Evolutionary conservation across 1,284 basidiomycete genomes (phyloP).

Genomic region (Hemileia vastatrix): DNA sequence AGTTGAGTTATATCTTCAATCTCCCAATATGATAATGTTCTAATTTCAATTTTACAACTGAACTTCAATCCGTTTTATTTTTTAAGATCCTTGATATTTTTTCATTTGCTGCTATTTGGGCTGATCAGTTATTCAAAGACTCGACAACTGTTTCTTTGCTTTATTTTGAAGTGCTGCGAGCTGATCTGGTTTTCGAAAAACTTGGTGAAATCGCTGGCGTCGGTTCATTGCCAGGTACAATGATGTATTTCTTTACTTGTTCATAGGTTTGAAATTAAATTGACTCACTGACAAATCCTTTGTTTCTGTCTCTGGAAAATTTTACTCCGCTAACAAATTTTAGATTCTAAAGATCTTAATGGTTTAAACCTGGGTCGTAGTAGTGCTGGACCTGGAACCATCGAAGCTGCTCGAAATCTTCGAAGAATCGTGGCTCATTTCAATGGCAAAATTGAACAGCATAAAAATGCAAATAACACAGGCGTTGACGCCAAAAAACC

Average conservation of each 20-base stretch:
- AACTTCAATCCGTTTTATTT: background rate
- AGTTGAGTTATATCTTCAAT: background rate
- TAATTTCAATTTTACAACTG: slow-evolving; percentile 23
- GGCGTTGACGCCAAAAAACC: background rate
- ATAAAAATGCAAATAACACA: slow-evolving; percentile 1
- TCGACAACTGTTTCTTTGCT: slow-evolving; percentile 25
- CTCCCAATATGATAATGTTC: slow-evolving; percentile 22
- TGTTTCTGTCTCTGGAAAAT: too few relatives aligned
- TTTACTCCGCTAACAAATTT: too few relatives aligned
- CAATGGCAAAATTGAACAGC: slow-evolving; percentile 25
- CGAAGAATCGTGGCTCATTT: slow-evolving; percentile 28
- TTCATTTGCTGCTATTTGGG: slow-evolving; percentile 36
- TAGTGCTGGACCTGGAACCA: slow-evolving; percentile 27
- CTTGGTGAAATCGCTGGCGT: slow-evolving; percentile 29
- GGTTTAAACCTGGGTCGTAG: too few relatives aligned
- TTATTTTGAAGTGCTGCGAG: slow-evolving; percentile 35
- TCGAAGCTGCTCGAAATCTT: slow-evolving; percentile 34
- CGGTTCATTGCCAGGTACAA: slow-evolving; percentile 8
- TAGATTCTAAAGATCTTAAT: too few relatives aligned
- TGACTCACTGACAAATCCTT: too few relatives aligned
- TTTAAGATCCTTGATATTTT: slow-evolving; percentile 34
- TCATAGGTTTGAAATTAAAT: slow-evolving; percentile 5
- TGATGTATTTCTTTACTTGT: background rate
- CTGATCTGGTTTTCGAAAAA: slow-evolving; percentile 29
- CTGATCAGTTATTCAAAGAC: slow-evolving; percentile 30